Conservation (phyloP, 169 alveolate genomes). For the Miamiensis avidus region DNA sequence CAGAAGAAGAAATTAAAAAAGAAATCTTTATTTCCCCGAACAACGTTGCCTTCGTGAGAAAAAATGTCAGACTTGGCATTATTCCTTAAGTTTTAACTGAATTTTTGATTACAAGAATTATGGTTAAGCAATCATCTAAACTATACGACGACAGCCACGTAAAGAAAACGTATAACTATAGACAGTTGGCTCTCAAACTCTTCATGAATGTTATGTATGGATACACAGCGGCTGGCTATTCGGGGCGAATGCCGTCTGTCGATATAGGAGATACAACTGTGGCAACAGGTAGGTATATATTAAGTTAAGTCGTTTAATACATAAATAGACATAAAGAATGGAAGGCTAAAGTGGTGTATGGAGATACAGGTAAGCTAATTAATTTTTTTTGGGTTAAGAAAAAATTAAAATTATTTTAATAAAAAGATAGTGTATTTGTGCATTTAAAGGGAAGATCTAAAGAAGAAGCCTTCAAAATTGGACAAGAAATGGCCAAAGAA, state of each 20-base stretch:
- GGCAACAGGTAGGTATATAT: constrained; percentile 63
- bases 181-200: constrained; percentile 72
- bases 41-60: constrained; percentile 65
- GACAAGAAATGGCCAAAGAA: constrained; percentile 61
- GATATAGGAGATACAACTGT: constrained; percentile 82
- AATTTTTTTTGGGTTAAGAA: too few species aligned
- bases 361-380: constrained; percentile 87
- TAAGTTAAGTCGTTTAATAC: constrained; percentile 54
- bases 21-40: constrained; percentile 69
- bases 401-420: too few species aligned
- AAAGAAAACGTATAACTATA: constrained; percentile 66
- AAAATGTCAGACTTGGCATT: constrained; percentile 70
- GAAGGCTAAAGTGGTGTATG: constrained; percentile 78
- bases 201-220: constrained; percentile 83
- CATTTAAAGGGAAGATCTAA: constrained; percentile 54
- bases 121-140: constrained; percentile 78
- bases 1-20: constrained; percentile 48
- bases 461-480: constrained; percentile 67
- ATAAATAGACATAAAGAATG: constrained; percentile 54
- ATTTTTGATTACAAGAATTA: constrained; percentile 76
- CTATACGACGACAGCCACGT: constrained; percentile 56
- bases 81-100: constrained; percentile 76
- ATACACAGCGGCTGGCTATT: constrained; percentile 80
- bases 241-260: constrained; percentile 86
- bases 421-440: constrained; percentile 72